Evolutionary conservation across 73 alveolate genomes (phyloP).

Genomic region (Urostyla sp.): DNA sequence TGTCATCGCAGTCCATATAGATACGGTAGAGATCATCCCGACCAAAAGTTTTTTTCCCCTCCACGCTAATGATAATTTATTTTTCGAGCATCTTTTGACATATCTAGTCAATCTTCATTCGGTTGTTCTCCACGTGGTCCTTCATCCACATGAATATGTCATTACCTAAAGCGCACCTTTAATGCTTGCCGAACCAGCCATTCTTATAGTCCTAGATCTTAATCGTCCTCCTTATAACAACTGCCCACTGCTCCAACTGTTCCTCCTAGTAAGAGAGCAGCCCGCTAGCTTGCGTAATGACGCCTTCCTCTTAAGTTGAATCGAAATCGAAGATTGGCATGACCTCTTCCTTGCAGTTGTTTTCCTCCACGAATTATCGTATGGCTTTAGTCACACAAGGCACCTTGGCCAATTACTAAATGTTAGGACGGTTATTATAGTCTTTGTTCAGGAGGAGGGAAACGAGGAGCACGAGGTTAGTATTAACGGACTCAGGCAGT

Average conservation of each 20-base stretch:
- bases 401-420: slow-evolving; percentile 80
- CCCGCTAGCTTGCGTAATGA: not conserved
- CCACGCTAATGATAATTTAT: slow-evolving; percentile 46
- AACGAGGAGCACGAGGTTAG: slow-evolving; percentile 68
- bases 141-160: slow-evolving; percentile 50
- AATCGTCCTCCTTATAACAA: slow-evolving; percentile 54
- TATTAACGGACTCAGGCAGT: slow-evolving; percentile 64
- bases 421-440: slow-evolving; percentile 89
- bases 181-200: slow-evolving; percentile 70
- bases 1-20: slow-evolving; percentile 69
- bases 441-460: slow-evolving; percentile 83
- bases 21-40: slow-evolving; percentile 29
- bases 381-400: slow-evolving; percentile 82
- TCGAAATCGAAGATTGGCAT: slow-evolving; percentile 57
- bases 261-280: not conserved
- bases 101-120: slow-evolving; percentile 33
- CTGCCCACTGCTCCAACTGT: slow-evolving; percentile 45
- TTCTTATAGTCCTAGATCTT: slow-evolving; percentile 51
- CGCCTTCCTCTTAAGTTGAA: not conserved
- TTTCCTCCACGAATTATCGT: slow-evolving; percentile 64
- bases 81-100: slow-evolving; percentile 66
- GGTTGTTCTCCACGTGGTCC: slow-evolving; percentile 35
- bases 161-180: slow-evolving; percentile 58
- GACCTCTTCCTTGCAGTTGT: slow-evolving; percentile 74
- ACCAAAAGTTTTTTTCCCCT: slow-evolving; percentile 33